Evolutionary conservation across 1,284 basidiomycete genomes (phyloP), one percentile per base, ranked within the genome.

Genomic region (Naganishia sp.): DNA sequence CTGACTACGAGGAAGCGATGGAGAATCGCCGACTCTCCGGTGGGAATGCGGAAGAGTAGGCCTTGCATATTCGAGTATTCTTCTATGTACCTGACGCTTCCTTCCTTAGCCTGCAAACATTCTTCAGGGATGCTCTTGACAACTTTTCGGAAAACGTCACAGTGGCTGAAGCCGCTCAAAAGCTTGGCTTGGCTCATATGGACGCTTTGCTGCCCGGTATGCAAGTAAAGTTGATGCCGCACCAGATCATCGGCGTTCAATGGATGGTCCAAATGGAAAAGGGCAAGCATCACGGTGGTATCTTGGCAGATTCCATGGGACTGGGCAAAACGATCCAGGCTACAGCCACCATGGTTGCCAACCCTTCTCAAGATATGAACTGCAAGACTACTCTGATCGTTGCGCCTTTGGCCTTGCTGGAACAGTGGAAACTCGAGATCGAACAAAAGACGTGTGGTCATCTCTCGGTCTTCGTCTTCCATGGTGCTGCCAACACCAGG

Each of bases 251-350:
- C 16, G 80, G 79, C 0, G 79, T 81, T 11, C 72, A 74, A 0
- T 82, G 78, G 72, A 80, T 81, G 79, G 64, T 78, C 11, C 69
- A 73, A 45, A 74, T 76, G 64, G 64, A 61, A 49, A 64, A 55
- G 13, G 54, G 54, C 52, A 74, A 69, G 28, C 68, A 69, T 33
- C 69, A 70, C 15, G 80, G 80, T 11, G 80, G 79, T 1, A 72
- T 80, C 21, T 70, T 79, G 21, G 77, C 72, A 18, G 77, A 78
- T 66, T 72, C 71, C 0, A 77, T 77, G 75, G 73, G 71, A 39
- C 61, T 75, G 10, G 78, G 78, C 36, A 79, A 79, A 74, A 82
- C 81, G 0, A 74, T 82, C 0, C 80, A 81, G 65, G 72, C 77
- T 25, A 77, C 81, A 53, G 81, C 77, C 0, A 70, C 74, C 15